Evolutionary conservation across 2,329 filamentous ascomycete species (phyloP).

Genomic region (Aspergillus ibericus): DNA sequence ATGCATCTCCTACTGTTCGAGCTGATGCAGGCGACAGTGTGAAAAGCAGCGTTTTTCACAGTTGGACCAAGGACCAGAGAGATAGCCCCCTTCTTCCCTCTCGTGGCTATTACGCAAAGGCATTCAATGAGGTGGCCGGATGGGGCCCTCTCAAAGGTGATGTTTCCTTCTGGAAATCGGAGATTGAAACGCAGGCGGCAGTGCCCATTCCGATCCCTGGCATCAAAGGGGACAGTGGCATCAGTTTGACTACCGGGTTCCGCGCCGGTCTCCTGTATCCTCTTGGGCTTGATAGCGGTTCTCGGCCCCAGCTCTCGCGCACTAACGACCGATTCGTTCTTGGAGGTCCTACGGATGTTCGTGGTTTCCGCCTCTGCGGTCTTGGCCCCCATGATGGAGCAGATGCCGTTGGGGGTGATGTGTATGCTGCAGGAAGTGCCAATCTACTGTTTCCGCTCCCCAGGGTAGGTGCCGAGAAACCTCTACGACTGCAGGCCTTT

Average conservation of each 20-base stretch:
- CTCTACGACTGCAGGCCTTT: slow-evolving; percentile 84
- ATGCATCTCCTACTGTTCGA: slow-evolving; percentile 78
- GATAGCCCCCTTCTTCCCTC: slow-evolving; percentile 84
- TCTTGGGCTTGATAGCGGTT: slow-evolving; percentile 61
- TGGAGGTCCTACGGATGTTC: slow-evolving; percentile 89
- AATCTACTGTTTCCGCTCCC: slow-evolving; percentile 85
- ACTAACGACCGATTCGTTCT: slow-evolving; percentile 95
- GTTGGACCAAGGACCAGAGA: slow-evolving; percentile 74
- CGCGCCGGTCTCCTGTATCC: slow-evolving; percentile 82
- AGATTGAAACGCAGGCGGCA: slow-evolving; percentile 77
- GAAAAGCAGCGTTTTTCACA: slow-evolving; percentile 83
- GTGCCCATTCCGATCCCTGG: slow-evolving; percentile 71
- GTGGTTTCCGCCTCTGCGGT: slow-evolving; percentile 86
- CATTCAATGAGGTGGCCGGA: slow-evolving; percentile 80
- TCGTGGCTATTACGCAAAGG: slow-evolving; percentile 76
- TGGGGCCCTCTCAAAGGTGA: slow-evolving; percentile 81
- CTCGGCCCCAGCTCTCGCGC: slow-evolving; percentile 65
- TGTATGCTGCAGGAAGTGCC: slow-evolving; percentile 85
- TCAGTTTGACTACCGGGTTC: slow-evolving; percentile 80
- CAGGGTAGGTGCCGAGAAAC: slow-evolving; percentile 75
- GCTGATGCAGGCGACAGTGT: slow-evolving; percentile 85
- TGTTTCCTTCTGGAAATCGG: slow-evolving; percentile 91
- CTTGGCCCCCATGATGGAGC: slow-evolving; percentile 82
- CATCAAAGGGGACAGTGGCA: slow-evolving; percentile 67
- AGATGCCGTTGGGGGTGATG: slow-evolving; percentile 86